Percentiles rank a stretch among this genome's conserved stretches.
These are phyloP conservation scores for Phyllosticta paracitricarpa DNA, from an alignment of 2,329 filamentous ascomycete genomes.

Conservation along the genomic window DNA sequence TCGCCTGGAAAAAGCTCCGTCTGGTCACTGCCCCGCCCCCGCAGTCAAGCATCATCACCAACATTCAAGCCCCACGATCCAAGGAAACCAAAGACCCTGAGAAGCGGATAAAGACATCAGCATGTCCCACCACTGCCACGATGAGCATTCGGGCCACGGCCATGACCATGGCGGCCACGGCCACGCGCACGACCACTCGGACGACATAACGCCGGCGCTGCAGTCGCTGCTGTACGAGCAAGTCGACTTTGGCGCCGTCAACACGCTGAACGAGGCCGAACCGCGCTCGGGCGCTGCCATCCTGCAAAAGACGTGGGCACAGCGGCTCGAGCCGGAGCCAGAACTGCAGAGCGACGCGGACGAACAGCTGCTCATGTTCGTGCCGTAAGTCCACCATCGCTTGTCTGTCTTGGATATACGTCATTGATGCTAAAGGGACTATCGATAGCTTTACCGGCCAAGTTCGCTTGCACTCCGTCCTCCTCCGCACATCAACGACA, in stretches of 20 bases:
- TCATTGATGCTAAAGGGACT: not conserved
- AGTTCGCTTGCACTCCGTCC: slow-evolving; percentile 81
- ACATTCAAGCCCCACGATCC: not conserved
- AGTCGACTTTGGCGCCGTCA: slow-evolving; percentile 78
- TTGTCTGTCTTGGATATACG: too few relatives aligned
- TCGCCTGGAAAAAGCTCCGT: not conserved
- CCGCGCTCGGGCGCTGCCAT: slow-evolving; percentile 61
- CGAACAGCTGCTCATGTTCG: slow-evolving; percentile 84
- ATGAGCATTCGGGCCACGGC: slow-evolving; percentile 40
- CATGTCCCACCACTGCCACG: slow-evolving; percentile 26
- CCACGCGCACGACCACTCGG: slow-evolving; percentile 64
- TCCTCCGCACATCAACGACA: slow-evolving; percentile 68
- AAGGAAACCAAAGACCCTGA: not conserved
- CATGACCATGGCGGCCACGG: slow-evolving; percentile 35
- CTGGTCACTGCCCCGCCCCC: slow-evolving; percentile 5
- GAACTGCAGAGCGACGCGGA: slow-evolving; percentile 80
- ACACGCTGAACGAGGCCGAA: slow-evolving; percentile 70
- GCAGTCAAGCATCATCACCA: not conserved
- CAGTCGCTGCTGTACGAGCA: slow-evolving; percentile 87
- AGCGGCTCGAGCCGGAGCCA: slow-evolving; percentile 60
- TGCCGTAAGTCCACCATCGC: slow-evolving; percentile 52
- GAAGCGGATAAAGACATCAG: not conserved
- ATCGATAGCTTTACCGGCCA: slow-evolving; percentile 73
- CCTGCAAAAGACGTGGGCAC: slow-evolving; percentile 83
- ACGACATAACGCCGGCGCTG: slow-evolving; percentile 85